These are phyloP conservation scores for Colletotrichum filicis DNA, from an alignment of 2,329 filamentous ascomycete genomes.

Conservation along the genomic window DNA sequence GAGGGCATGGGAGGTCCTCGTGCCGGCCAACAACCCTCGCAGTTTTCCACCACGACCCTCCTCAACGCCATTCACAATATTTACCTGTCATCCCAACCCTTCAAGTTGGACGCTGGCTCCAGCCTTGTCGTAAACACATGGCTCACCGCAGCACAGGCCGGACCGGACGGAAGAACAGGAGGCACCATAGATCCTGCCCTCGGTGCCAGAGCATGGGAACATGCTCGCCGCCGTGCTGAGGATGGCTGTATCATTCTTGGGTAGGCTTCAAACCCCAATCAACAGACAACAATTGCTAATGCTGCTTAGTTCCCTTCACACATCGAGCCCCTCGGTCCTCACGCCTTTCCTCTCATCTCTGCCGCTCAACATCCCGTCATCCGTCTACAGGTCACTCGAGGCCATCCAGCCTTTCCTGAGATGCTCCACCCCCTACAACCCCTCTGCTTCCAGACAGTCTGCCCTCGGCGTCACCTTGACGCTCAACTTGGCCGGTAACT, in stretches of 20 bases:
- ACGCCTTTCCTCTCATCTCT: slow-evolving; percentile 83
- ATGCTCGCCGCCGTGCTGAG: slow-evolving; percentile 92
- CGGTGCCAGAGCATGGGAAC: slow-evolving; percentile 90
- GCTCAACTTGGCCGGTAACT: slow-evolving; percentile 81
- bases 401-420: slow-evolving; percentile 88
- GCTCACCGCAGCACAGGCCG: slow-evolving; percentile 81
- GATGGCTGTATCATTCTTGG: slow-evolving; percentile 93
- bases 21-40: slow-evolving; percentile 75
- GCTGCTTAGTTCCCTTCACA: slow-evolving; percentile 79
- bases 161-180: slow-evolving; percentile 75
- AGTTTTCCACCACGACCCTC: slow-evolving; percentile 92
- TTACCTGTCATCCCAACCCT: slow-evolving; percentile 85
- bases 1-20: slow-evolving; percentile 69
- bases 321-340: slow-evolving; percentile 86
- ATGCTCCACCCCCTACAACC: slow-evolving; percentile 89
- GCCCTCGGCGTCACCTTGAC: slow-evolving; percentile 85
- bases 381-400: slow-evolving; percentile 81
- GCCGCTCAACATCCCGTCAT: slow-evolving; percentile 80
- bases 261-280: slow-evolving; percentile 62
- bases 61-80: slow-evolving; percentile 92
- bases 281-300: background rate
- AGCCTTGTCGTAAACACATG: slow-evolving; percentile 96
- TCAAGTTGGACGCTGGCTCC: slow-evolving; percentile 87
- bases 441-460: slow-evolving; percentile 83
- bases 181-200: slow-evolving; percentile 85